Base-by-base conservation (phyloP, 2,329 filamentous ascomycete species). In the Helicocarpus griseus region DNA sequence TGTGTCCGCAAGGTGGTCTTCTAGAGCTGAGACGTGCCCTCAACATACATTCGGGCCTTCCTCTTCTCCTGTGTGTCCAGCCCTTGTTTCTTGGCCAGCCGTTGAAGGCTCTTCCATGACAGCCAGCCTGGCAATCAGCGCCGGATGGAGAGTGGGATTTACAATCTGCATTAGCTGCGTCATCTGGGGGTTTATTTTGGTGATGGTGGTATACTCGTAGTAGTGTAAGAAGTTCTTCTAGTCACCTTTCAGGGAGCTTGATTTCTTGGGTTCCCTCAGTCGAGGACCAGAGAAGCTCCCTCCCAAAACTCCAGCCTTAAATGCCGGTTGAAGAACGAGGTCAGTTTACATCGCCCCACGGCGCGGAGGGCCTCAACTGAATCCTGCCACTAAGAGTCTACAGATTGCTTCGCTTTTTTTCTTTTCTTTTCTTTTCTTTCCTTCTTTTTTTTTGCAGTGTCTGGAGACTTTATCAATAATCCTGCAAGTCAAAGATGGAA, bases 181-280 rank as follows among this genome's bases (percentile, higher is more conserved):
- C 26, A 58, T 55, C 39, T 51, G 38, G 45, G 56, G 52, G 13
- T 52, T 54, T 9, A 60, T 58, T 47, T 53, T 38, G 9, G 40
- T 22, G 31, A 50, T 56, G 14, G 51, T 59, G 29, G 54, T 40
- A 44, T 39, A 22, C 13, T 51, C 45, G 26, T 63, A 61, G 49
- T 61, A 59, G 38, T 52, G 21, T 44, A 49, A 46, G 29, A 63
- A 60, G 48, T 56, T 54, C 46, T 62, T 61, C 56, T 46, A 63
- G 52, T 63, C 53, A n/a, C 31, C 52, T 22, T 60, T 17, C 26
- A 63, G 50, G 8, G 56, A 13, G 31, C 52, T 39, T 7, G n/a
- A 39, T 28, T 58, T 57, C 28, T 28, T 51, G 29, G 54, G 56
- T 44, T 54, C 52, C 49, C 56, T 57, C 28, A 58, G 40, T 28